Evolutionary conservation across 495 filamentous ascomycete species (phyloP), one percentile per base, ranked within the genome.

Genomic region (Lophiostoma macrostomum): DNA sequence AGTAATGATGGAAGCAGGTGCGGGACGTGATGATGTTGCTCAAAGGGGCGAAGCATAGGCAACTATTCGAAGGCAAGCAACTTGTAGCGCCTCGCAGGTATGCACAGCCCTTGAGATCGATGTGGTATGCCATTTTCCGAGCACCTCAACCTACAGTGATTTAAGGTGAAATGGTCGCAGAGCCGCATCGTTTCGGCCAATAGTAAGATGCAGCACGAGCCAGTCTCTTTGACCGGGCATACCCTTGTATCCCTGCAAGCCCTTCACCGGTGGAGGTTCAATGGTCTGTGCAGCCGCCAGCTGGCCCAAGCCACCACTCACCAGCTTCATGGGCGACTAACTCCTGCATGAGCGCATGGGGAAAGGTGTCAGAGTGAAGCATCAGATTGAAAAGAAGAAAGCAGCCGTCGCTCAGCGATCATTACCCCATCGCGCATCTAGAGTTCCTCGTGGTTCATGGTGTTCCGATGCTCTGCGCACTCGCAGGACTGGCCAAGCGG

Each of bases 41-140:
- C 41, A 60, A 50, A 52, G 60, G 37, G 60, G 60, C 60, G 60
- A 64, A 64, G 60, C 53, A 48, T 18, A 37, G 27, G 41, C 48
- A 47, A 29, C 25, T 42, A 11, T 42, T 41, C 18, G 31, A 32
- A 55, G 47, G 60, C 32, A 37, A 35, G 50, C 37, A 19, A 38
- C 20, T 20, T 50, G 45, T 27, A 56, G 49, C 37, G 22, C 24
- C 27, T 16, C 14, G 43, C 37, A 38, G 39, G 29, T 28, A 19
- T 64, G 60, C 60, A 60, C 60, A 38, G 60, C 60, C 60, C 44
- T 13, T 31, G 50, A n/a, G 35, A 31, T 22, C 48, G 52, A 20
- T 52, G 51, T 35, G 27, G 35, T 40, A 44, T 53, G 34, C 30
- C 54, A 40, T 30, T 36, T 8, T 43, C 7, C 36, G 32, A 25